A percentile compares a stretch with the other conserved stretches of the same genome.
These are phyloP conservation scores for Penicillium alfredii DNA, from an alignment of 495 filamentous ascomycete species.

Conservation along the genomic window DNA sequence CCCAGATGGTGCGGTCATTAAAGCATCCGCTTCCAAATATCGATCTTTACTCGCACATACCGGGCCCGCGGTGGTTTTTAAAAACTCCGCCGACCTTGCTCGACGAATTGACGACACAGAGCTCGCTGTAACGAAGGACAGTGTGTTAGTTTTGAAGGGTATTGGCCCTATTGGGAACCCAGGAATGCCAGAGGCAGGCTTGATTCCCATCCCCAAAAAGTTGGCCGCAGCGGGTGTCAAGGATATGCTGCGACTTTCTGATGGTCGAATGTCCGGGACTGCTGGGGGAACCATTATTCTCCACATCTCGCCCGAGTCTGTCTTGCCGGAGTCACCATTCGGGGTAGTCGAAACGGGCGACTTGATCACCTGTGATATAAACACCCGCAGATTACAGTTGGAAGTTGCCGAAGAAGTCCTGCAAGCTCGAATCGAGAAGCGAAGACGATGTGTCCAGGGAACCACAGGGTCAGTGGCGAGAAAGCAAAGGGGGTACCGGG, in stretches of 20 bases:
- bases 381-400: slow-evolving; percentile 37
- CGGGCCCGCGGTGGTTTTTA: slow-evolving; percentile 55
- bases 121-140: slow-evolving; percentile 45
- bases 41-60: slow-evolving; percentile 44
- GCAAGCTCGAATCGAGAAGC: slow-evolving; percentile 29
- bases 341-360: slow-evolving; percentile 58
- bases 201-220: slow-evolving; percentile 60
- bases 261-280: slow-evolving; percentile 64
- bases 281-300: slow-evolving; percentile 64
- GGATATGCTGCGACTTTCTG: slow-evolving; percentile 62
- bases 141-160: slow-evolving; percentile 53
- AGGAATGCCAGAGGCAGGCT: slow-evolving; percentile 63
- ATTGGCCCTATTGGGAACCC: slow-evolving; percentile 62
- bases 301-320: slow-evolving; percentile 59
- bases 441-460: slow-evolving; percentile 18
- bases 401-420: slow-evolving; percentile 46
- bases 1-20: slow-evolving; percentile 52
- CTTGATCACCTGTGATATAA: slow-evolving; percentile 49
- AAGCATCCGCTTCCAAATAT: slow-evolving; percentile 57
- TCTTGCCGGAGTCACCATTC: slow-evolving; percentile 48
- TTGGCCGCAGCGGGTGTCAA: slow-evolving; percentile 50
- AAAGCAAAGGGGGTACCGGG: slow-evolving; percentile 53
- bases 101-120: slow-evolving; percentile 50
- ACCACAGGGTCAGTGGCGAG: slow-evolving; percentile 28
- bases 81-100: slow-evolving; percentile 50